A percentile compares a stretch with the other conserved stretches of the same genome.
These are phyloP conservation scores for Tetragonia tetragonoides DNA, from an alignment of 148 eudicot genomes.

Conservation along the genomic window DNA sequence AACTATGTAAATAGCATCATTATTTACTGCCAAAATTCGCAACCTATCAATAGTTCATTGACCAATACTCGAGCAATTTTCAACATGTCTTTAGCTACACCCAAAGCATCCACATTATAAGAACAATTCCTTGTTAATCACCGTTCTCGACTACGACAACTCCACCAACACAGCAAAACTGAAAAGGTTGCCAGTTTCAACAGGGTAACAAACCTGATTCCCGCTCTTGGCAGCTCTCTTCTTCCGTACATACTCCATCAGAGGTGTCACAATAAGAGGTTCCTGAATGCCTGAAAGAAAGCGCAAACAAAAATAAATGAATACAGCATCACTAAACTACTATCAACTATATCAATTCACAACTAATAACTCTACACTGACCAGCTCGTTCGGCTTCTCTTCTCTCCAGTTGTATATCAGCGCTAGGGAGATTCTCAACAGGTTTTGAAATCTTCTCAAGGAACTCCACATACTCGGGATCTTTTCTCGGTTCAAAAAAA, in stretches of 20 bases:
- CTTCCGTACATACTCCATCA: constrained; percentile 46
- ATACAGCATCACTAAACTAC: background rate
- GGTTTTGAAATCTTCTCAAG: constrained; percentile 43
- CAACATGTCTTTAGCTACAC: background rate
- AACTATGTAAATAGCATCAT: too few relatives aligned
- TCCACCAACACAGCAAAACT: background rate
- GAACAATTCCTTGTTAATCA: background rate
- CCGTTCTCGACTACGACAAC: background rate
- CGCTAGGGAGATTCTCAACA: constrained; percentile 48
- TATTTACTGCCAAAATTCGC: background rate
- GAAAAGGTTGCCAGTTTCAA: background rate
- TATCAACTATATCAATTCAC: background rate
- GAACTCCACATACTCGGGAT: constrained; percentile 48
- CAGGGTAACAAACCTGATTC: constrained; percentile 29
- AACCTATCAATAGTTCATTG: background rate
- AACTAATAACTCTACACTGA: constrained; percentile 9
- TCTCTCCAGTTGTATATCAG: constrained; percentile 48
- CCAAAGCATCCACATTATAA: background rate
- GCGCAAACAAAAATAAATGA: background rate
- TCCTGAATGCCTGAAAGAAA: constrained; percentile 35
- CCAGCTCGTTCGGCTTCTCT: constrained; percentile 52
- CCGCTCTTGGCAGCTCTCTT: constrained; percentile 47
- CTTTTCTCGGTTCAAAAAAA: constrained; percentile 19
- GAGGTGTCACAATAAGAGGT: constrained; percentile 40
- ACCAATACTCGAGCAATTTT: background rate